These are phyloP conservation scores for Penicillium sp. DNA, from an alignment of 2,329 filamentous ascomycete species.

Conservation along the genomic window DNA sequence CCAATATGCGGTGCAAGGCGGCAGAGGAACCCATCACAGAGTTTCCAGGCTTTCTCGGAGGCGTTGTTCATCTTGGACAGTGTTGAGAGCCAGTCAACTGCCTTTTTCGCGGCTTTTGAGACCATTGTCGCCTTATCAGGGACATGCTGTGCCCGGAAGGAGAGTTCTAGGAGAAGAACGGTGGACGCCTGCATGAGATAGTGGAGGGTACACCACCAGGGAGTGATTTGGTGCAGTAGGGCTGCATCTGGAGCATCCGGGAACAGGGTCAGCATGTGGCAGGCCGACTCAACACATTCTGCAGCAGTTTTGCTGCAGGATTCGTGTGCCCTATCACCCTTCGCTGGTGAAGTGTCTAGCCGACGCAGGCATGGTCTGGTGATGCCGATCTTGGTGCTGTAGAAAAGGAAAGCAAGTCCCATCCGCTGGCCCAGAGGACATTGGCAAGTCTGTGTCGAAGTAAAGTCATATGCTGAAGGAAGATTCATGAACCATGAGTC, in stretches of 20 bases:
- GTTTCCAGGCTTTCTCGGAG: conserved; percentile 31
- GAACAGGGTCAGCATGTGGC: conserved; percentile 38
- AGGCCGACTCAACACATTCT: conserved; percentile 42
- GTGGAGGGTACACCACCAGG: conserved; percentile 45
- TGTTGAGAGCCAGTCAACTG: conserved; percentile 32
- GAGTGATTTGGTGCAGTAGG: conserved; percentile 35
- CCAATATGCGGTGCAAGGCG: conserved; percentile 32
- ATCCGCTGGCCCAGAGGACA: conserved; percentile 34
- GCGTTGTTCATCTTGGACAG: conserved; percentile 30
- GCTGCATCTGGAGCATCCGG: conserved; percentile 37
- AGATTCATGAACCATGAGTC: conserved; percentile 40
- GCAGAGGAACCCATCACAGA: conserved; percentile 35
- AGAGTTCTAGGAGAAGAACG: conserved; percentile 42
- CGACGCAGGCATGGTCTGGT: conserved; percentile 43
- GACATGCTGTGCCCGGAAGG: conserved; percentile 41
- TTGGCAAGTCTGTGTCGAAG: conserved; percentile 34
- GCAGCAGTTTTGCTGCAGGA: conserved; percentile 38
- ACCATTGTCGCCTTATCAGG: conserved; percentile 38
- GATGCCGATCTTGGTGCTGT: conserved; percentile 42
- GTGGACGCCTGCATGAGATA: conserved; percentile 44
- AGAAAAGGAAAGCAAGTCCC: conserved; percentile 41
- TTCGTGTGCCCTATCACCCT: conserved; percentile 31
- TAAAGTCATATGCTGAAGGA: conserved; percentile 39
- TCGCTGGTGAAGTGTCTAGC: conserved; percentile 30
- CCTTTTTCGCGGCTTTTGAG: conserved; percentile 33